Percentiles rank a stretch among this genome's conserved stretches.
These are phyloP conservation scores for Thermochaetoides thermophila DNA, from an alignment of 495 filamentous ascomycete species.

Conservation along the genomic window DNA sequence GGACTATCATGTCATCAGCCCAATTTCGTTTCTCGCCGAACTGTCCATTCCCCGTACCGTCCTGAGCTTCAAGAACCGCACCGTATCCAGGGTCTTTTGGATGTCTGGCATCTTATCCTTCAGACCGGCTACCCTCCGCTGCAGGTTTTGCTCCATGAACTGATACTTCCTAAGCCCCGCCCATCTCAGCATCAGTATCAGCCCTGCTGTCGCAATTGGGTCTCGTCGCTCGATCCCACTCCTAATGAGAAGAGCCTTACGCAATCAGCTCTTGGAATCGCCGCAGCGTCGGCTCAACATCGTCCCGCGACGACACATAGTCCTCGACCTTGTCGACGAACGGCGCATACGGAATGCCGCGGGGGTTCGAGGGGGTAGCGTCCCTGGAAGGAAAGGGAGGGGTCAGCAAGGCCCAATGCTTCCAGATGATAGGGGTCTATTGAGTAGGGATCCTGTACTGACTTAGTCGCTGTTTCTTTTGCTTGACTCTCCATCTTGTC, in stretches of 20 bases:
- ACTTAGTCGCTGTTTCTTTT: slow-evolving; percentile 3
- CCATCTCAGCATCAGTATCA: slow-evolving; percentile 1
- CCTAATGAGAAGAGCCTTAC: slow-evolving; percentile 27
- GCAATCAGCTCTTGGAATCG: slow-evolving; percentile 99
- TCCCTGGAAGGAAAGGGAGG: slow-evolving; percentile 12
- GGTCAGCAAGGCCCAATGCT: too few relatives aligned
- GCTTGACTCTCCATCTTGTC: slow-evolving; percentile 6
- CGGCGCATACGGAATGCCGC: slow-evolving; percentile 86
- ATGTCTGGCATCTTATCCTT: slow-evolving; percentile 96
- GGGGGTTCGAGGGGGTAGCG: slow-evolving; percentile 56
- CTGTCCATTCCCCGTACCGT: slow-evolving; percentile 36
- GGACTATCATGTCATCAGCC: slow-evolving; percentile 15
- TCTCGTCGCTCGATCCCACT: not conserved
- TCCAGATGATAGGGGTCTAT: too few relatives aligned
- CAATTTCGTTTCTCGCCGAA: too few relatives aligned
- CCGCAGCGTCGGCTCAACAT: slow-evolving; percentile 79
- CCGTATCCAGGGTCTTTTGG: slow-evolving; percentile 90
- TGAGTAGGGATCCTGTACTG: not conserved
- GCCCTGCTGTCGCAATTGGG: not conserved
- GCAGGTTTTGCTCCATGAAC: slow-evolving; percentile 94
- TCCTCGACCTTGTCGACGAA: slow-evolving; percentile 95
- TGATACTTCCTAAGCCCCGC: slow-evolving; percentile 66
- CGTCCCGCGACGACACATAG: slow-evolving; percentile 72
- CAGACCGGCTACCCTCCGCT: slow-evolving; percentile 64
- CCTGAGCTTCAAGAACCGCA: slow-evolving; percentile 60